Conservation (phyloP, 257 asterid genomes). For the Fraxinus cuspidata region DNA sequence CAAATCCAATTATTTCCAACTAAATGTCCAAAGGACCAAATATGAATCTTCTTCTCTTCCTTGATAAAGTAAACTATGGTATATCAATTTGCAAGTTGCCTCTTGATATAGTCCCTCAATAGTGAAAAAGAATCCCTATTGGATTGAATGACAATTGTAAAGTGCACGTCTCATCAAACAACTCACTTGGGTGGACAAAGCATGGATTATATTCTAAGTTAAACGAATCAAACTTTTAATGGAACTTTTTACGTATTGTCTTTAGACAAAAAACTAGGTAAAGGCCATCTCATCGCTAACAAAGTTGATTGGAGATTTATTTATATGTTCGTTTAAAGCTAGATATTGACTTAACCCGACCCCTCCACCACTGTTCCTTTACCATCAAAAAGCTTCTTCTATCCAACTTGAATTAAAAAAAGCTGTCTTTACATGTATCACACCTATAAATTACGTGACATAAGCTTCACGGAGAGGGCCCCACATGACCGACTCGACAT, state of each 20-base stretch:
- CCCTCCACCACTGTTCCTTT: slow-evolving; percentile 3
- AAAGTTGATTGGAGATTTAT: not conserved
- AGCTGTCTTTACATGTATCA: not conserved
- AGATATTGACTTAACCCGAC: not conserved
- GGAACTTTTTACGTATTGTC: not conserved
- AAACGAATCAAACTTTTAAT: not conserved
- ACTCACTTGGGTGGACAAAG: not conserved
- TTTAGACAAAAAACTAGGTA: not conserved
- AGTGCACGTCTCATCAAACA: not conserved
- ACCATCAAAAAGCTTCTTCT: not conserved
- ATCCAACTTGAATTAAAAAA: not conserved
- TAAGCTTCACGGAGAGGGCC: too few relatives aligned
- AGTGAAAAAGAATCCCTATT: not conserved
- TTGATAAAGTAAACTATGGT: not conserved
- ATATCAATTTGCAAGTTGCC: not conserved
- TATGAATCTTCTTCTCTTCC: not conserved
- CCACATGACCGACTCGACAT: too few relatives aligned
- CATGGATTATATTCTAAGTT: not conserved
- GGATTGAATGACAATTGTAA: not conserved
- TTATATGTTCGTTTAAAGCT: not conserved
- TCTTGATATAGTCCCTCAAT: not conserved
- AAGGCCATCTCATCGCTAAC: not conserved
- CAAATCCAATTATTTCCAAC: not conserved
- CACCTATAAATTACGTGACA: too few relatives aligned
- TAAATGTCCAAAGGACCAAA: not conserved